A percentile compares a stretch with the other conserved stretches of the same genome.
phyloP scores from a whole-genome alignment of 75 land plant genomes.

The Sequoiadendron giganteum region DNA sequence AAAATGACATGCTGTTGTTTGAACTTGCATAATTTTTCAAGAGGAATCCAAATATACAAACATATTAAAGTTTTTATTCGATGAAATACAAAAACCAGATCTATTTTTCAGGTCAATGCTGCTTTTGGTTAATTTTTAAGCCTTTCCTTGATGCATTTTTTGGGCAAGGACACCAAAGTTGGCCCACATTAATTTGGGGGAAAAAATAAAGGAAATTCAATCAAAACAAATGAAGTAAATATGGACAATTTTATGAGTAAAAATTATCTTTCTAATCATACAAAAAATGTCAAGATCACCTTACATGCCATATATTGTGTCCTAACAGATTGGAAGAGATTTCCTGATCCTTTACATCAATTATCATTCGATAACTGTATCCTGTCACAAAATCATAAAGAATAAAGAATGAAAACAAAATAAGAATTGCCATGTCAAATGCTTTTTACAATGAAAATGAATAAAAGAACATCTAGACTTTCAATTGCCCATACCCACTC shows the following conservation, averaged over 20 bases:
- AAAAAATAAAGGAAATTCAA: not conserved
- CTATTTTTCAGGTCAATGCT: too few relatives aligned
- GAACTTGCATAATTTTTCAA: too few relatives aligned
- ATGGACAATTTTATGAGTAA: not conserved
- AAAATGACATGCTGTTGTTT: too few relatives aligned
- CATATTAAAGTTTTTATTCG: too few relatives aligned
- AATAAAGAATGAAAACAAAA: not conserved
- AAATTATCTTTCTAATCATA: not conserved
- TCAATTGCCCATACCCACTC: not conserved
- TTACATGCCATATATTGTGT: slow-evolving; percentile 4
- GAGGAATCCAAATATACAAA: too few relatives aligned
- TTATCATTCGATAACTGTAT: not conserved
- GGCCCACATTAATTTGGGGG: not conserved
- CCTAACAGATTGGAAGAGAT: not conserved
- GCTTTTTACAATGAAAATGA: slow-evolving; percentile 4
- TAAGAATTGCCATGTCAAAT: not conserved
- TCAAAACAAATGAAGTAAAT: not conserved
- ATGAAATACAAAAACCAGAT: too few relatives aligned
- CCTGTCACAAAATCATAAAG: slow-evolving; percentile 3
- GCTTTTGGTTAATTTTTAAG: not conserved
- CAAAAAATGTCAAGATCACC: not conserved
- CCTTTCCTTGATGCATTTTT: not conserved
- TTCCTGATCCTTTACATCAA: not conserved
- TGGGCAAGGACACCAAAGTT: not conserved
- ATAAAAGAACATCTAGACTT: not conserved